These are phyloP conservation scores for Tulasnella sp. DNA, from an alignment of 768 basidiomycete genomes.

Conservation along the genomic window DNA sequence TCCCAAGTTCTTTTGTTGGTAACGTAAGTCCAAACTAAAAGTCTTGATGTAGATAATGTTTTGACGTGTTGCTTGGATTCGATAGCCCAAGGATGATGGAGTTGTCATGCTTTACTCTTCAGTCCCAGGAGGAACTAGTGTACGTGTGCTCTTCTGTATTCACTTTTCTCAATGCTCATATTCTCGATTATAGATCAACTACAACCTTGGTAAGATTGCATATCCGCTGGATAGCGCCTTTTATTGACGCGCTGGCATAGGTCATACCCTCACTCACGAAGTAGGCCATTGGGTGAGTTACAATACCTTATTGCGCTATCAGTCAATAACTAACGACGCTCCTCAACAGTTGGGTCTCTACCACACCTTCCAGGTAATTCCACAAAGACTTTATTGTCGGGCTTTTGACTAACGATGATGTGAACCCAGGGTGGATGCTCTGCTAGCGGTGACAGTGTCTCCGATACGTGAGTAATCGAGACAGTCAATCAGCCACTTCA, in stretches of 20 bases:
- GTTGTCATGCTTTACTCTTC: slow-evolving; percentile 27
- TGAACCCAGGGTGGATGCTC: slow-evolving; percentile 24
- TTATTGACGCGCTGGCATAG: not conserved
- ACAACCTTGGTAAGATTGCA: slow-evolving; percentile 3
- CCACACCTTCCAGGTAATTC: slow-evolving; percentile 35
- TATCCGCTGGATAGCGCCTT: not conserved
- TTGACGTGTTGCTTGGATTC: not conserved
- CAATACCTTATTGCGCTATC: not conserved
- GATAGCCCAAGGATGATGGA: slow-evolving; percentile 27
- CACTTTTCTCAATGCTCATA: not conserved
- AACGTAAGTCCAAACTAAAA: not conserved
- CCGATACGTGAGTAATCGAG: slow-evolving; percentile 18
- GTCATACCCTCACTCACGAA: slow-evolving; percentile 29
- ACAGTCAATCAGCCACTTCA: not conserved
- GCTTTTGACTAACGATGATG: no score
- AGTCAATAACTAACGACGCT: not conserved
- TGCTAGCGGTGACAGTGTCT: slow-evolving; percentile 19
- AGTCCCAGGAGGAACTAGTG: slow-evolving; percentile 24
- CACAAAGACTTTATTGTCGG: no score
- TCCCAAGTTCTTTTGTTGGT: slow-evolving; percentile 22
- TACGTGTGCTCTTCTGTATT: not conserved
- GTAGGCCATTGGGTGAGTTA: slow-evolving; percentile 28
- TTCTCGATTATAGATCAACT: slow-evolving; percentile 5
- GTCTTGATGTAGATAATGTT: not conserved
- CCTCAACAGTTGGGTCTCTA: slow-evolving; percentile 23